Base-by-base conservation (phyloP, 352 stramenopile species). In the Phytopythium delawarense region DNA sequence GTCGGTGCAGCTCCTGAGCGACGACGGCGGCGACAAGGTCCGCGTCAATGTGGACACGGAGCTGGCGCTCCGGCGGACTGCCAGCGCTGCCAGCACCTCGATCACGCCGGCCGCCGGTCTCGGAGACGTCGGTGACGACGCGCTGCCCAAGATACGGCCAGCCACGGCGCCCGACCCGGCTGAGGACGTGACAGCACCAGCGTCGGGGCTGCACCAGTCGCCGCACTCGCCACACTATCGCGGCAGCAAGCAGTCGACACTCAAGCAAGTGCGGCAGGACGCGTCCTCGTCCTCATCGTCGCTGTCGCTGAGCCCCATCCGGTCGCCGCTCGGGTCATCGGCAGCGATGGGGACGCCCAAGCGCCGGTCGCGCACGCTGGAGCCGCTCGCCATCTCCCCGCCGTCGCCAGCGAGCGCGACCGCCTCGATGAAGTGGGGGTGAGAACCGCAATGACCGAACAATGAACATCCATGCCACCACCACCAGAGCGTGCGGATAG, bases 1-100 rank as follows among this genome's bases (percentile, higher is more conserved):
- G 1, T 64, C 56, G 37, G 70, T 88, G 21, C 66, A 81, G 61
- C 59, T 85, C 16, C 62, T 91, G n/a, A 64, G 68, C 25, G 82
- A 88, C 61, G 61, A 71, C 3, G 68, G 65, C 30, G 69, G 76
- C 45, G 79, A 88, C 39, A 91, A 91, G 34, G 72, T 87, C 25
- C 72, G 72, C 37, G 61, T 91, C 12, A 84, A 88, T 37, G 65
- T 91, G 34, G 81, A 89, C 3, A 70, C 65, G 5, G 81, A 89
- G 55, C 69, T 91, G 12, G 77, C 74, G 23, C 53, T 69, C 25
- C 64, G 75, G 5, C 61, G 71, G 15, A 60, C 64, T 12, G 25
- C 63, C 18, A 72, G 35, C n/a, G 39, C 63, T 2, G 51, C 65
- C 9, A 61, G 66, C 44, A 59, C 23, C 62, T 51, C 54, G 20